Evolutionary conservation across 1,284 basidiomycete genomes (phyloP).

Genomic region (Anthracocystis setariae): DNA sequence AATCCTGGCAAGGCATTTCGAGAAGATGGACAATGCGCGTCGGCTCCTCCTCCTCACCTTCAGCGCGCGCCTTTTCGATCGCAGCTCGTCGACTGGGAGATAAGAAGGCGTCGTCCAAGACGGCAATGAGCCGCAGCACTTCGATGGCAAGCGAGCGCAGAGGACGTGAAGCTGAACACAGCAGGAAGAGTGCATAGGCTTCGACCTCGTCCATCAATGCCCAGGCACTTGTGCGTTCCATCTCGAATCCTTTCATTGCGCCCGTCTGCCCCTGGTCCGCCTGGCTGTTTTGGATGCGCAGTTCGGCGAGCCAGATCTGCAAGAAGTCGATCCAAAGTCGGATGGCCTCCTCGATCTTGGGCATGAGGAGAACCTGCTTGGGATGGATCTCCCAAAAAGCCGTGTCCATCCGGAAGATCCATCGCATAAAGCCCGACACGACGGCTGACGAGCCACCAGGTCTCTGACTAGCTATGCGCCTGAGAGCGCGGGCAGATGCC

Average conservation of each 20-base stretch:
- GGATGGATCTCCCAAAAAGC: slow-evolving; percentile 77
- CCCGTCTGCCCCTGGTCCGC: slow-evolving; percentile 42
- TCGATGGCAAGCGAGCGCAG: slow-evolving; percentile 69
- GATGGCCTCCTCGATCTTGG: slow-evolving; percentile 74
- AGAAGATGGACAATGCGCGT: slow-evolving; percentile 58
- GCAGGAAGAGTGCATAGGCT: slow-evolving; percentile 79
- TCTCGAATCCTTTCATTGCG: slow-evolving; percentile 40
- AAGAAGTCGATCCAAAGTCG: slow-evolving; percentile 81
- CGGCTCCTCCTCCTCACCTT: slow-evolving; percentile 55
- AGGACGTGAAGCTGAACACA: slow-evolving; percentile 76
- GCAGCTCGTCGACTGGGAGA: slow-evolving; percentile 37
- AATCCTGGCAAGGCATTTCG: slow-evolving; percentile 49
- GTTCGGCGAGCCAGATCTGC: slow-evolving; percentile 75
- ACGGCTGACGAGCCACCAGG: slow-evolving; percentile 71
- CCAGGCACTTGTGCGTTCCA: slow-evolving; percentile 63
- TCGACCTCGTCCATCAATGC: slow-evolving; percentile 73
- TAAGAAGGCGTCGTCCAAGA: slow-evolving; percentile 63
- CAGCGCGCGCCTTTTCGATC: slow-evolving; percentile 61
- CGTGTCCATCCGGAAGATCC: slow-evolving; percentile 79
- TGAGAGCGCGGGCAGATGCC: slow-evolving; percentile 77
- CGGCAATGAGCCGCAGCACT: slow-evolving; percentile 53
- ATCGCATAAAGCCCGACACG: slow-evolving; percentile 77
- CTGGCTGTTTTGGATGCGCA: slow-evolving; percentile 57
- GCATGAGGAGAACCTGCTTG: slow-evolving; percentile 74
- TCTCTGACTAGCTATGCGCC: slow-evolving; percentile 78